A percentile compares a stretch with the other conserved stretches of the same genome.
Conservation (phyloP, 495 filamentous ascomycete genomes). For the Arthonia radiata region DNA sequence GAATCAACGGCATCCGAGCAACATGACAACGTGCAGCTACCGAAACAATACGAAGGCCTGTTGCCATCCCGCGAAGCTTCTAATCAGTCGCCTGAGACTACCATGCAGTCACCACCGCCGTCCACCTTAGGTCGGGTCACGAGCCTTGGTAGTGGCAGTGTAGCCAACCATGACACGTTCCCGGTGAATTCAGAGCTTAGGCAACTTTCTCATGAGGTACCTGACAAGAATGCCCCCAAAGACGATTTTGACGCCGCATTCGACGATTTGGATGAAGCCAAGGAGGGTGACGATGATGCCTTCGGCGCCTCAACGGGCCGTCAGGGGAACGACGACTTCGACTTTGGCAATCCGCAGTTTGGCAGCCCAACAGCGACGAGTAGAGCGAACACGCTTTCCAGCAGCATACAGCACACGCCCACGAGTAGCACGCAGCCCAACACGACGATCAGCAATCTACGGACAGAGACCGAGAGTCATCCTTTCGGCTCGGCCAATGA, state of each 20-base stretch:
- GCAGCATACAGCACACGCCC: not conserved
- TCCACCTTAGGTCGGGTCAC: too few species aligned
- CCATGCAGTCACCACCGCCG: too few species aligned
- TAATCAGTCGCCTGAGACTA: too few species aligned
- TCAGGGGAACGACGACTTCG: conserved; percentile 31
- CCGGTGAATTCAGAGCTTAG: too few species aligned
- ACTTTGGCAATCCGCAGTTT: conserved; percentile 12
- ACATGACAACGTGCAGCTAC: conserved; percentile 21
- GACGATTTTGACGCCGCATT: conserved; percentile 67
- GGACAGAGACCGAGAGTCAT: conserved; percentile 23
- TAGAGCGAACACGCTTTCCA: too few species aligned
- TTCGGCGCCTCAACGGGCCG: not conserved
- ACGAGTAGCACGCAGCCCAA: not conserved
- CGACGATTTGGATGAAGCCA: conserved; percentile 65
- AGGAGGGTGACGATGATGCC: conserved; percentile 48
- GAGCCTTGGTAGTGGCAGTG: too few species aligned
- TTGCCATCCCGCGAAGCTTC: conserved; percentile 38
- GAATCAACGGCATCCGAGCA: conserved; percentile 19
- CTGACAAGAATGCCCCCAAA: too few species aligned
- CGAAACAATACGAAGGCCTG: conserved; percentile 37
- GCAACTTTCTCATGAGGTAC: too few species aligned
- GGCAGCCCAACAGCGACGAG: too few species aligned
- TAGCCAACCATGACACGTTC: too few species aligned
- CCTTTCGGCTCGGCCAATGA: too few species aligned
- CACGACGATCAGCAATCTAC: conserved; percentile 12